Percentiles rank a stretch among this genome's conserved stretches.
Evolutionary conservation across 495 filamentous ascomycete species (phyloP).

Genomic region (Penicillium samsonianum): DNA sequence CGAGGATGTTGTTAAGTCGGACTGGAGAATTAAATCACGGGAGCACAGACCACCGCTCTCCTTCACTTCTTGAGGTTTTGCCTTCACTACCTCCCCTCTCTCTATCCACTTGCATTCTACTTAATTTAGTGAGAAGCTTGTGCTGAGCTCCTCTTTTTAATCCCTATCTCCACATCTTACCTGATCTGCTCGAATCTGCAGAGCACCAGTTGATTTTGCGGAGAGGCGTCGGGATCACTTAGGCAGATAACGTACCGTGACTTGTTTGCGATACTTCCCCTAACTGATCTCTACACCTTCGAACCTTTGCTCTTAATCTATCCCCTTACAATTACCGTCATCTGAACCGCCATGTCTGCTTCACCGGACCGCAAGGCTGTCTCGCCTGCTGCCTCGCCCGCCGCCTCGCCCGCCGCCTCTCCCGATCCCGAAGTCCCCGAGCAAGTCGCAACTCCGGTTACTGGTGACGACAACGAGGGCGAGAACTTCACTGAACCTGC

Average conservation of each 20-base stretch:
- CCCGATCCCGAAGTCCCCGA: conserved; percentile 27
- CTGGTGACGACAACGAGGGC: conserved; percentile 30
- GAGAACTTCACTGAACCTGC: conserved; percentile 20
- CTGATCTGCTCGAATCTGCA: background rate
- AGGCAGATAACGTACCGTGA: conserved; percentile 20
- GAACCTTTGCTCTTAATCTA: background rate
- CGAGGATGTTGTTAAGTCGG: conserved; percentile 2
- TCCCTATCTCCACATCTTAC: background rate
- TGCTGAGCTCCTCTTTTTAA: background rate
- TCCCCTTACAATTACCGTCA: background rate
- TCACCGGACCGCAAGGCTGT: conserved; percentile 37
- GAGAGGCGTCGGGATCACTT: conserved; percentile 17
- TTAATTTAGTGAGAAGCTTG: background rate
- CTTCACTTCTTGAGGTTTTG: conserved; percentile 20
- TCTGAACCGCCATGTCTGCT: conserved; percentile 38
- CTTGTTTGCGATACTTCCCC: conserved; percentile 12
- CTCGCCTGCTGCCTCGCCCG: conserved; percentile 27
- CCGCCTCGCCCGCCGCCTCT: conserved; percentile 27
- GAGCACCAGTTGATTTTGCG: conserved; percentile 4
- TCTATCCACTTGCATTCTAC: conserved; percentile 10
- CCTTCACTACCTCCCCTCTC: conserved; percentile 16
- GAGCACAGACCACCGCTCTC: conserved; percentile 34
- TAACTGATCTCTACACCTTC: background rate
- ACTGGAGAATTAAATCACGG: conserved; percentile 34
- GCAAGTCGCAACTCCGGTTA: conserved; percentile 26